Evolutionary conservation across 495 filamentous ascomycete genomes (phyloP).

Genomic region (Aspergillus homomorphus): DNA sequence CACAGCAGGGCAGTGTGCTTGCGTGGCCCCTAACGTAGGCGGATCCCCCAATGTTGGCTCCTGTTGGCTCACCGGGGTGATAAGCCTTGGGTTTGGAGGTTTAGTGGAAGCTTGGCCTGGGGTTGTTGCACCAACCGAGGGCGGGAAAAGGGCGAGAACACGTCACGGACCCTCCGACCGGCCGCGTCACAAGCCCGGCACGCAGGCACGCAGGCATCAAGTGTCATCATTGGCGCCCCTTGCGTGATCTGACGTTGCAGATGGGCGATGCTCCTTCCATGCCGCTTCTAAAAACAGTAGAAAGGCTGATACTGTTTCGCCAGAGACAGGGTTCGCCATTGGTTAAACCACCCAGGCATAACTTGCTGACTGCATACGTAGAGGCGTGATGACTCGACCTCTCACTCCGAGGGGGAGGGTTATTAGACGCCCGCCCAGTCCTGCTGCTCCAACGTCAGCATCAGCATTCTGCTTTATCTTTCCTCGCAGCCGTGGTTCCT

Average conservation of each 20-base stretch:
- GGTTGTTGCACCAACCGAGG: not conserved
- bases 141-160: not conserved
- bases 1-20: not conserved
- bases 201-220: not conserved
- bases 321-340: not conserved
- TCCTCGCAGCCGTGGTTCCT: not conserved
- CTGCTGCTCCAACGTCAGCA: not conserved
- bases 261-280: not conserved
- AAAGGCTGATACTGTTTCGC: not conserved
- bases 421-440: not conserved
- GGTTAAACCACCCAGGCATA: not conserved
- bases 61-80: not conserved
- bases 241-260: constrained; percentile 6
- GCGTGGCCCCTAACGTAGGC: not conserved
- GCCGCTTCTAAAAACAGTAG: constrained; percentile 11
- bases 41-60: not conserved
- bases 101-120: constrained; percentile 26
- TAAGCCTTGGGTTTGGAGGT: constrained; percentile 18
- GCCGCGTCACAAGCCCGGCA: constrained; percentile 18
- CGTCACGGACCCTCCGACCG: constrained; percentile 14
- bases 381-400: not conserved
- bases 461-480: not conserved
- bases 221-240: constrained; percentile 12
- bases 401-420: not conserved
- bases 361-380: not conserved